phyloP scores from a whole-genome alignment of 1,284 basidiomycete genomes.

The Marasmius fiardii region DNA sequence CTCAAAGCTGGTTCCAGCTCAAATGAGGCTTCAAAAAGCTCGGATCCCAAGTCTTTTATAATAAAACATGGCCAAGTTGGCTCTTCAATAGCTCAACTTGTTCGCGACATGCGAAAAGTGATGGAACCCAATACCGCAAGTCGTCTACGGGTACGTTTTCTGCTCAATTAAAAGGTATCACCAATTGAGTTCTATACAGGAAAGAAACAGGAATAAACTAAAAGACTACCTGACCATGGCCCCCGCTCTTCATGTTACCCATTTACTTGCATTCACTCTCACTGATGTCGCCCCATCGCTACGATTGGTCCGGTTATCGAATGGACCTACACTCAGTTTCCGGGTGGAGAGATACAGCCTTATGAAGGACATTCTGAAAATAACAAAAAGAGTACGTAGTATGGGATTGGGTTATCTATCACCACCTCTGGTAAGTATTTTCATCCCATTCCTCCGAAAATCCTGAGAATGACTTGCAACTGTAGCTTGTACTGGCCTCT shows the following conservation, averaged over 20 bases:
- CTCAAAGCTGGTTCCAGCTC: conserved; percentile 54
- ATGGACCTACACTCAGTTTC: conserved; percentile 94
- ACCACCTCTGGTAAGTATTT: conserved; percentile 70
- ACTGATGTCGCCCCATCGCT: conserved; percentile 85
- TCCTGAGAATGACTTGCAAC: background rate
- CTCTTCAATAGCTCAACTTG: conserved; percentile 82
- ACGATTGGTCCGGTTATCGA: conserved; percentile 85
- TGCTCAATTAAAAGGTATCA: background rate
- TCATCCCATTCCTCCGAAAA: background rate
- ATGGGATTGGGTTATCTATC: conserved; percentile 85
- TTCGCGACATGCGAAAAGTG: conserved; percentile 89
- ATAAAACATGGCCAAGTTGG: conserved; percentile 96
- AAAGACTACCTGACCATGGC: conserved; percentile 95
- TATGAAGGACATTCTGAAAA: conserved; percentile 76
- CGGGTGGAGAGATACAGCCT: conserved; percentile 91
- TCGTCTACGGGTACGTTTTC: conserved; percentile 68
- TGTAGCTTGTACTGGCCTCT: conserved; percentile 71
- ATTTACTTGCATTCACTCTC: conserved; percentile 89
- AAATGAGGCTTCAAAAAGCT: conserved; percentile 23
- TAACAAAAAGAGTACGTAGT: conserved; percentile 66
- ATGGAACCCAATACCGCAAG: conserved; percentile 99
- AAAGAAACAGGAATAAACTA: conserved; percentile 89
- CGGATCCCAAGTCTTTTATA: conserved; percentile 76
- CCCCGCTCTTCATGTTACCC: conserved; percentile 88
- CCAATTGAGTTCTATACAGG: conserved; percentile 48